A percentile compares a stretch with the other conserved stretches of the same genome.
Conservation (phyloP, 106 monocot species). For the Dendrobium nobile region DNA sequence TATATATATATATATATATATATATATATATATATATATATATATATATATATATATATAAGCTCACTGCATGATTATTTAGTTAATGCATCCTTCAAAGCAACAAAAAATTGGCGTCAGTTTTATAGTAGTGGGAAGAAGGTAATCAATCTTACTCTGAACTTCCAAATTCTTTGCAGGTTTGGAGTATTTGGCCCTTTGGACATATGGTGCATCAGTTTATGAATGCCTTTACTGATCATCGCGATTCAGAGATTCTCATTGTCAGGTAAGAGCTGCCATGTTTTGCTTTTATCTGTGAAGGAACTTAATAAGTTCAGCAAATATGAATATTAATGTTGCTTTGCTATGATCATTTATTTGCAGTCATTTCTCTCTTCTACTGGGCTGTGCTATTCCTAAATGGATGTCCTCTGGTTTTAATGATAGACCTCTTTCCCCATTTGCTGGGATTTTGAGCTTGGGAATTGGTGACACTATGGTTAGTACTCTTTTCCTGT, state of each 20-base stretch:
- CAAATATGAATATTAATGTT: slow-evolving; percentile 1
- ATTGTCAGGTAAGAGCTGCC: slow-evolving; percentile 62
- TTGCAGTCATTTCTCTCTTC: slow-evolving; percentile 92
- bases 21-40: no score
- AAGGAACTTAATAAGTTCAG: neutral
- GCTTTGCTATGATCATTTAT: slow-evolving; percentile 6
- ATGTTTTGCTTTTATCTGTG: neutral
- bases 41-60: no score
- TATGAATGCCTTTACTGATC: slow-evolving; percentile 99
- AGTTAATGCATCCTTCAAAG: neutral
- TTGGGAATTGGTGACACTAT: slow-evolving; percentile 98
- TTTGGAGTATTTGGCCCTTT: slow-evolving; percentile 88
- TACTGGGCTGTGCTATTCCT: slow-evolving; percentile 96
- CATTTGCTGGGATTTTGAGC: slow-evolving; percentile 98
- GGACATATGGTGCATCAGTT: slow-evolving; percentile 79
- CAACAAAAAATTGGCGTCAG: neutral
- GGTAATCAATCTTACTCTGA: neutral
- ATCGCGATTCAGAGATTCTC: slow-evolving; percentile 95
- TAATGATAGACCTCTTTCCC: slow-evolving; percentile 86
- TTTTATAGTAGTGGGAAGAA: neutral
- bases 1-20: no score
- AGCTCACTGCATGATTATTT: neutral
- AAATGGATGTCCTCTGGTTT: slow-evolving; percentile 84
- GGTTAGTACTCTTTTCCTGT: slow-evolving; percentile 36
- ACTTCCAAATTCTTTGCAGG: slow-evolving; percentile 23